Conservation (phyloP, 257 asterid genomes). For the Ocimum tenuiflorum region DNA sequence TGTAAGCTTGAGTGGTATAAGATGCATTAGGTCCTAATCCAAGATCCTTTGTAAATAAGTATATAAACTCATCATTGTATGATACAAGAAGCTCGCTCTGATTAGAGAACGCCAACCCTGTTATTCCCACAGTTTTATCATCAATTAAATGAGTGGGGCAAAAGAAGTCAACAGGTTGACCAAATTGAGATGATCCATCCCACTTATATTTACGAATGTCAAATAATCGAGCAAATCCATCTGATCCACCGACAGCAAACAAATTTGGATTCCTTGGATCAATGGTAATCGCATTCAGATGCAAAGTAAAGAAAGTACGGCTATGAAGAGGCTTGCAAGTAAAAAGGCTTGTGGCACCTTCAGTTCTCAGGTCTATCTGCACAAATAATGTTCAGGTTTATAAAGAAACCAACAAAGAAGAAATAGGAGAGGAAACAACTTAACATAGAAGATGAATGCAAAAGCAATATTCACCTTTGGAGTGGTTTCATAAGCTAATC, state of each 20-base stretch:
- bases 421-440: slow-evolving; percentile 1
- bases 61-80: slow-evolving; percentile 64
- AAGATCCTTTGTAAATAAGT: slow-evolving; percentile 65
- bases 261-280: slow-evolving; percentile 89
- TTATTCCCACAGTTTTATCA: slow-evolving; percentile 53
- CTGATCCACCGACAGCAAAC: slow-evolving; percentile 81
- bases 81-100: slow-evolving; percentile 91
- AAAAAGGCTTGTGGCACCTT: slow-evolving; percentile 51
- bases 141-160: slow-evolving; percentile 67
- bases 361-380: slow-evolving; percentile 86
- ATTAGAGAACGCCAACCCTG: slow-evolving; percentile 89
- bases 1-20: slow-evolving; percentile 29
- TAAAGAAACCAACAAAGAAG: background rate
- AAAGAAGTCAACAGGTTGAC: slow-evolving; percentile 62
- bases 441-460: background rate
- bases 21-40: slow-evolving; percentile 57
- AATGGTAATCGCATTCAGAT: slow-evolving; percentile 63
- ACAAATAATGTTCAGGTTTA: slow-evolving; percentile 19
- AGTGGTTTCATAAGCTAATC: slow-evolving; percentile 6
- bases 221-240: slow-evolving; percentile 69
- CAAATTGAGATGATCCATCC: slow-evolving; percentile 60
- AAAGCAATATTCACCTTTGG: background rate
- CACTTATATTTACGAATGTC: slow-evolving; percentile 74
- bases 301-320: slow-evolving; percentile 29
- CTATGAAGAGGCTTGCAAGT: slow-evolving; percentile 48